These are phyloP conservation scores for Ciborinia camelliae DNA, from an alignment of 2,329 filamentous ascomycete genomes.

Conservation along the genomic window DNA sequence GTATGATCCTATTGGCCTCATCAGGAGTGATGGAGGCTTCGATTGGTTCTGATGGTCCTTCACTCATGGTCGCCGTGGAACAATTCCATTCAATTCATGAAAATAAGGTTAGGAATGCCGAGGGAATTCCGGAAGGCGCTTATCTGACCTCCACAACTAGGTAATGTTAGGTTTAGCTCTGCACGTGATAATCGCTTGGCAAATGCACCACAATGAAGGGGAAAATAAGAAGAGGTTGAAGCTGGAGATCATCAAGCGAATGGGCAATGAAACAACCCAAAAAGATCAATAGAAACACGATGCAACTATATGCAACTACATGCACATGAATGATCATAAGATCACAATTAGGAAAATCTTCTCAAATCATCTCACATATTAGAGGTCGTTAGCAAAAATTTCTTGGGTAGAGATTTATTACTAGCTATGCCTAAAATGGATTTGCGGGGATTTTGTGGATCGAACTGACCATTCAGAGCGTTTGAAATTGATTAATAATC, in stretches of 20 bases:
- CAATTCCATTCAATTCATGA: conserved; percentile 17
- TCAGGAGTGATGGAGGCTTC: conserved; percentile 43
- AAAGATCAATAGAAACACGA: background rate
- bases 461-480: too few relatives aligned
- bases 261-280: background rate
- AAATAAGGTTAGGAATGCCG: conserved; percentile 7
- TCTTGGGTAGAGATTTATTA: too few relatives aligned
- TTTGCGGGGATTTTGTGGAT: too few relatives aligned
- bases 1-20: conserved; percentile 65
- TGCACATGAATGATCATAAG: background rate
- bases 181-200: conserved; percentile 9
- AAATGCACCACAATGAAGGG: conserved; percentile 1
- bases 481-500: too few relatives aligned
- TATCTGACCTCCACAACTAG: conserved; percentile 14
- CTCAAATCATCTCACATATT: background rate
- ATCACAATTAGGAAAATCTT: background rate
- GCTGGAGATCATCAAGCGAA: background rate
- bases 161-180: background rate
- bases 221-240: background rate
- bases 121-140: conserved; percentile 20
- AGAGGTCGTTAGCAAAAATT: too few relatives aligned
- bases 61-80: conserved; percentile 25
- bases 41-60: conserved; percentile 25
- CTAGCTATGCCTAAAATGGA: too few relatives aligned
- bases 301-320: background rate